Conservation (phyloP, 352 stramenopile species). For the Blastocystis sp. region DNA sequence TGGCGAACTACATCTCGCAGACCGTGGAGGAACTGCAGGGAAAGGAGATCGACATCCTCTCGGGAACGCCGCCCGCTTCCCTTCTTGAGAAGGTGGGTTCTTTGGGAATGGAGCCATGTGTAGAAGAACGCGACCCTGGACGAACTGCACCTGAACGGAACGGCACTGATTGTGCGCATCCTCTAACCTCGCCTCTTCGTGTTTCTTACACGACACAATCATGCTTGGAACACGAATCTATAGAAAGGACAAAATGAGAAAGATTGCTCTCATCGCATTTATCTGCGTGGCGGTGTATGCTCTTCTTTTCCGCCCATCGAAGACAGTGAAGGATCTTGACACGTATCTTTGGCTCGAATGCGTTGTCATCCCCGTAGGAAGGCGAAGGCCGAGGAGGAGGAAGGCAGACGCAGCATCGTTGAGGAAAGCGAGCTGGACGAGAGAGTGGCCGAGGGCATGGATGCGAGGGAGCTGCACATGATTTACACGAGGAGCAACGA, state of each 20-base stretch:
- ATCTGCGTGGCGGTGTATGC: neutral
- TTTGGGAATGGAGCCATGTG: neutral
- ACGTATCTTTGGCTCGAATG: neutral
- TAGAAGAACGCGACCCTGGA: constrained; percentile 41
- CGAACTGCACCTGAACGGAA: constrained; percentile 44
- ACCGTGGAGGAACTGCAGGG: neutral
- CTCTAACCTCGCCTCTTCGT: neutral
- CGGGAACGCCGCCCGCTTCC: constrained; percentile 26
- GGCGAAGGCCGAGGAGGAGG: neutral
- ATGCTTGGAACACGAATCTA: constrained; percentile 57
- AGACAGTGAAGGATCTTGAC: constrained; percentile 12
- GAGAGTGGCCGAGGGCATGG: constrained; percentile 1
- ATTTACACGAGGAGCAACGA: constrained; percentile 58
- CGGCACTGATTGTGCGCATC: constrained; percentile 24
- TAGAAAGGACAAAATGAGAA: constrained; percentile 18
- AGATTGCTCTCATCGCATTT: neutral
- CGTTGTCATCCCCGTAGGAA: neutral
- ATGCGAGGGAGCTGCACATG: constrained; percentile 24
- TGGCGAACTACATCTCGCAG: constrained; percentile 24
- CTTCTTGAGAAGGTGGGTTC: constrained; percentile 7
- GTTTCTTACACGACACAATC: constrained; percentile 24
- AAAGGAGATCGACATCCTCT: constrained; percentile 11
- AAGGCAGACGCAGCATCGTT: neutral
- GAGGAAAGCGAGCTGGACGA: constrained; percentile 1
- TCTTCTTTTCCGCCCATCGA: constrained; percentile 25